Evolutionary conservation across 495 filamentous ascomycete species (phyloP), one percentile per base, ranked within the genome.

Genomic region (Tricharina praecox): DNA sequence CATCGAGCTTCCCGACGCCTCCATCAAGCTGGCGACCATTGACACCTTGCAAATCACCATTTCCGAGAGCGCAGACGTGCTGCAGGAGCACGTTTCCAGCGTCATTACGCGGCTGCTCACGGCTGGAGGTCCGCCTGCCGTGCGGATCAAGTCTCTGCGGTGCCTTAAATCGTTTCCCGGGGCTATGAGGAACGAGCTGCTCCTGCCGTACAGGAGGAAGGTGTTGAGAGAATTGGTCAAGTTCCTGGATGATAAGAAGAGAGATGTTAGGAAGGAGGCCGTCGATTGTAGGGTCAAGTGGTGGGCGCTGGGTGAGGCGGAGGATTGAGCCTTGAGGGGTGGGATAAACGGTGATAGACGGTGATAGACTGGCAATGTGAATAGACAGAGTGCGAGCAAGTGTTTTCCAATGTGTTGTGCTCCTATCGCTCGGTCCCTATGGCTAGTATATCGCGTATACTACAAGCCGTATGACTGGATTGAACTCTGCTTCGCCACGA

Each of bases 251-350:
- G 80, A 85, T 59, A 70, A 69, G 26, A 81, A 75, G 65, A 64
- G 80, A 32, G 66, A 67, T 53, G 79, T 85, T 3, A 69, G 80
- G 25, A 75, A 75, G 55, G 75, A 60, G 41, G 57, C 77, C 21
- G 79, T 85, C 23, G 73, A 74, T 66, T 79, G 77, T 61, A 54
- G 79, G 26, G 68, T 64, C n/a, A 73, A 65, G 35, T 85, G 80
- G 80, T 63, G 78, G 33, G 70, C 71, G 16, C 65, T 81, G 61
- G 79, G 78, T 67, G 77, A 77, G 16, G 70, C 68, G 3, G 74
- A 70, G 23, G 70, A 74, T 18, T 55, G 30, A 37, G 15, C 8
- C 23, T 25, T 43, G 20, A 28, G 4, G 40, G 23, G 40, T 23
- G 40, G 19, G 23, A 7, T 4, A 4, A 7, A 43, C 8, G 23